Evolutionary conservation across 495 filamentous ascomycete species (phyloP).

Genomic region (Neurospora sp.): DNA sequence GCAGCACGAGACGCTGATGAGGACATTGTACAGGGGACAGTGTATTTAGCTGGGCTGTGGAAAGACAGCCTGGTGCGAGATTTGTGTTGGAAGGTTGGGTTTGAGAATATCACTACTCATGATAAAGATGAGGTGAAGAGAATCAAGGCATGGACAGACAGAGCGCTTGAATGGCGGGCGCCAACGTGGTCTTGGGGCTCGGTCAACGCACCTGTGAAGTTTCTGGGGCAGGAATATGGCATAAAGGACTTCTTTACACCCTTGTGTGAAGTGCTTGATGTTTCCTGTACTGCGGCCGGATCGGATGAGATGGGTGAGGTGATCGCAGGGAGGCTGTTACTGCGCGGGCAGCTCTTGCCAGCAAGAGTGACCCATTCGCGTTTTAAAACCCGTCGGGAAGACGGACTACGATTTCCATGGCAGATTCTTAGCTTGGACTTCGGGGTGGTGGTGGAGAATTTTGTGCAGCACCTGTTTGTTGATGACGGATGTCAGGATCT

Average conservation of each 20-base stretch:
- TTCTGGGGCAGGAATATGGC: background rate
- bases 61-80: conserved; percentile 1
- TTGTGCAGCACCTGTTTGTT: background rate
- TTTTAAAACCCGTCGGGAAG: background rate
- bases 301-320: conserved; percentile 9
- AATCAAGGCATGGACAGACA: background rate
- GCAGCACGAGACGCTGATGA: background rate
- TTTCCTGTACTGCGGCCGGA: background rate
- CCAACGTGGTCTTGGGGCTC: conserved; percentile 18
- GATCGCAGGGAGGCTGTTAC: background rate
- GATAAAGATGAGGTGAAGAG: background rate
- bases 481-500: background rate
- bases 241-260: background rate
- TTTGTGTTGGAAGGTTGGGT: conserved; percentile 1
- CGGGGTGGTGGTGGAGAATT: background rate
- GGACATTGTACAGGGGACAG: background rate
- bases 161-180: conserved; percentile 8
- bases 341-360: background rate
- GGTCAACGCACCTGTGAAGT: conserved; percentile 1
- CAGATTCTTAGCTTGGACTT: background rate
- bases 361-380: background rate
- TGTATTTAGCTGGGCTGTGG: conserved; percentile 13
- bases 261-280: conserved; percentile 5
- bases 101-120: background rate
- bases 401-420: background rate